Conservation (phyloP, 352 stramenopile species). For the Phytophthora aleatoria region DNA sequence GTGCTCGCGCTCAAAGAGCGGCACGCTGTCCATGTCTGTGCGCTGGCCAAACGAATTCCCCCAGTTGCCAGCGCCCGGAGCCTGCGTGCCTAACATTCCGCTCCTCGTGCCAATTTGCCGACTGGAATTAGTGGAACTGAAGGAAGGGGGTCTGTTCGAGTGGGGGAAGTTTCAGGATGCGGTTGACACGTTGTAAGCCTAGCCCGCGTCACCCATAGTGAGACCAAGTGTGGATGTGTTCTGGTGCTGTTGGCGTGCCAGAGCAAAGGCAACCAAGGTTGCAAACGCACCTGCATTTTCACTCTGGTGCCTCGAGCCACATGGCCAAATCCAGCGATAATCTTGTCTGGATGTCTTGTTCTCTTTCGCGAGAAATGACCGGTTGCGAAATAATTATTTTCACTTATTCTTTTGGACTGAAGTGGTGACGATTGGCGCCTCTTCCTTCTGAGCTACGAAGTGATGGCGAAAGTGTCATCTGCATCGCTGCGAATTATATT, state of each 20-base stretch:
- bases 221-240: constrained; percentile 11
- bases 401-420: background rate
- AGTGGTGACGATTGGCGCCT: background rate
- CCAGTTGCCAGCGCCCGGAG: constrained; percentile 46
- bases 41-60: constrained; percentile 51
- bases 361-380: background rate
- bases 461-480: constrained; percentile 12
- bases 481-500: background rate
- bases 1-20: constrained; percentile 87
- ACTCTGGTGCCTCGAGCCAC: constrained; percentile 2
- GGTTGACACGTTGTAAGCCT: constrained; percentile 23
- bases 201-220: constrained; percentile 18
- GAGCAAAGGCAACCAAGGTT: constrained; percentile 2
- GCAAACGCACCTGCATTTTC: constrained; percentile 5
- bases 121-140: constrained; percentile 31
- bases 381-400: constrained; percentile 6
- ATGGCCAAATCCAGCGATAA: constrained; percentile 24
- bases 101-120: constrained; percentile 9
- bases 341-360: constrained; percentile 16
- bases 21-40: constrained; percentile 82
- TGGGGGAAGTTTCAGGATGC: constrained; percentile 11
- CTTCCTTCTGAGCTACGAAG: background rate
- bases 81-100: constrained; percentile 46
- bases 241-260: constrained; percentile 23
- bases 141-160: constrained; percentile 16